phyloP scores from a whole-genome alignment of 2,329 filamentous ascomycete species.

The Sordariomycetes sp. region DNA sequence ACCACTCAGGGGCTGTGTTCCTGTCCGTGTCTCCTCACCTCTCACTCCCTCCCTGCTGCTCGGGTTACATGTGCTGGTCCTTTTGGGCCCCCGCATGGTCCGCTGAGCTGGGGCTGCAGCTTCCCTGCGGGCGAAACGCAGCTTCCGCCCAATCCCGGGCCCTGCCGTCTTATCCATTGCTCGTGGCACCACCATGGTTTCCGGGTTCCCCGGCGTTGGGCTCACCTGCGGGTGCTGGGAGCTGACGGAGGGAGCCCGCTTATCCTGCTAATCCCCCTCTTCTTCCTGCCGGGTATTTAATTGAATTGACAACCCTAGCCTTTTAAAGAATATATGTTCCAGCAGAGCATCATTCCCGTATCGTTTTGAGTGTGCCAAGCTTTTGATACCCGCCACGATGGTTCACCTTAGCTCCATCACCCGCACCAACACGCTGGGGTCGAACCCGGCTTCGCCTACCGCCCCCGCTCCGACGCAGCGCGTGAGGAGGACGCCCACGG shows the following conservation, averaged over 20 bases:
- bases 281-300: background rate
- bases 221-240: background rate
- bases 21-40: no score
- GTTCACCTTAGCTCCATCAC: constrained; percentile 38
- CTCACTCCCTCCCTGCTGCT: background rate
- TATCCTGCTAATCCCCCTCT: background rate
- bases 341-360: background rate
- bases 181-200: background rate
- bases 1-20: no score
- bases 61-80: background rate
- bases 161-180: background rate
- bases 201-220: background rate
- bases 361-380: background rate
- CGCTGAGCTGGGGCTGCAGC: background rate
- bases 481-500: constrained; percentile 13
- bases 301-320: background rate
- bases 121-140: background rate
- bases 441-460: constrained; percentile 17
- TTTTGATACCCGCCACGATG: constrained; percentile 22
- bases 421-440: constrained; percentile 2
- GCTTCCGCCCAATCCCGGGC: background rate
- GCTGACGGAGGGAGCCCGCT: background rate
- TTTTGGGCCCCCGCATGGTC: background rate
- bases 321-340: background rate
- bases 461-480: constrained; percentile 4